These are phyloP conservation scores for Lepraria neglecta DNA, from an alignment of 495 filamentous ascomycete species.

Conservation along the genomic window DNA sequence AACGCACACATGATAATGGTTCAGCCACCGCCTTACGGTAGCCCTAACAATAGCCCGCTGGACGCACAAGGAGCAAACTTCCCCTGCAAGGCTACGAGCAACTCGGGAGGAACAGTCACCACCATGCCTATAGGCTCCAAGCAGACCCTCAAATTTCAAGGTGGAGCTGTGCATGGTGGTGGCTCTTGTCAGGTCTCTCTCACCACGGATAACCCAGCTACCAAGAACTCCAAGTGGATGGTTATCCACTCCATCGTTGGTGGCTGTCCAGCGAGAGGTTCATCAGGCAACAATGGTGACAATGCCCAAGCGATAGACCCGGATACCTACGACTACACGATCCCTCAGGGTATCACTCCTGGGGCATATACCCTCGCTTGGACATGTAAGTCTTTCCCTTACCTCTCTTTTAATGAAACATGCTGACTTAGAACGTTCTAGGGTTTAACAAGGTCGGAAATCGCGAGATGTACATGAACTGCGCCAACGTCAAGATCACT, in stretches of 20 bases:
- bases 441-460: slow-evolving; percentile 49
- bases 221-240: slow-evolving; percentile 33
- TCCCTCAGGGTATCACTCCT: slow-evolving; percentile 54
- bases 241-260: slow-evolving; percentile 40
- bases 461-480: slow-evolving; percentile 59
- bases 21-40: slow-evolving; percentile 59
- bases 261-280: slow-evolving; percentile 35
- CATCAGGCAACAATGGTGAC: slow-evolving; percentile 35
- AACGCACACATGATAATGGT: slow-evolving; percentile 68
- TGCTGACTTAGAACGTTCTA: background rate
- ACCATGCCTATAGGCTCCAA: slow-evolving; percentile 11
- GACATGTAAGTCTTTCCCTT: slow-evolving; percentile 38
- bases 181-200: slow-evolving; percentile 44
- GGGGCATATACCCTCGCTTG: slow-evolving; percentile 50
- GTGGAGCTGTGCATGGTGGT: slow-evolving; percentile 23
- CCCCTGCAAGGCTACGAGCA: slow-evolving; percentile 58
- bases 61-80: slow-evolving; percentile 56
- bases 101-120: slow-evolving; percentile 8
- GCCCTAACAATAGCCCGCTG: slow-evolving; percentile 57
- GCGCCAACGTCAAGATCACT: slow-evolving; percentile 47
- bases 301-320: slow-evolving; percentile 13
- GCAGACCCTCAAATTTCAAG: slow-evolving; percentile 23
- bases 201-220: slow-evolving; percentile 37
- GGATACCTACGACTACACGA: slow-evolving; percentile 51
- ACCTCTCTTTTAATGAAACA: background rate